phyloP scores from a whole-genome alignment of 140 eudicot species.

The Stevia rebaudiana region DNA sequence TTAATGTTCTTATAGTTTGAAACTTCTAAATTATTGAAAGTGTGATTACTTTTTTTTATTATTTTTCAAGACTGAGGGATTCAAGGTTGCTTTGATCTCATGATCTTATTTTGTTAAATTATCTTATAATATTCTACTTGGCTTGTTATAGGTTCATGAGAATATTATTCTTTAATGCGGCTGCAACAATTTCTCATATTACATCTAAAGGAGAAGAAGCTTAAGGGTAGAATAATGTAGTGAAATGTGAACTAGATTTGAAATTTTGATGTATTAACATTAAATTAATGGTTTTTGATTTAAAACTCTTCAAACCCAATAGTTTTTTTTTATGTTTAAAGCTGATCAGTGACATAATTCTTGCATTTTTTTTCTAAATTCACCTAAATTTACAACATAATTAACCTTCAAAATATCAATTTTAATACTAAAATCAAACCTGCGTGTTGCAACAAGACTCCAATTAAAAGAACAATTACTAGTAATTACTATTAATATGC shows the following conservation, averaged over 20 bases:
- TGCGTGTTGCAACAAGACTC: not conserved
- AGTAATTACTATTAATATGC: not conserved
- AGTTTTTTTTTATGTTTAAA: conserved; percentile 5
- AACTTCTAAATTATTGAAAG: not conserved
- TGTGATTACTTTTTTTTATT: not conserved
- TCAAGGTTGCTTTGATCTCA: not conserved
- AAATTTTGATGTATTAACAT: conserved; percentile 5
- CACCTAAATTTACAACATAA: not conserved
- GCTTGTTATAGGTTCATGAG: conserved; percentile 28
- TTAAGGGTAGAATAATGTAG: conserved; percentile 11
- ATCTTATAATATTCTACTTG: conserved; percentile 4
- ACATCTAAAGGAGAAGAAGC: conserved; percentile 1
- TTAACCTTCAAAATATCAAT: no score
- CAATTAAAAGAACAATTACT: no score
- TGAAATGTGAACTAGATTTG: conserved; percentile 10
- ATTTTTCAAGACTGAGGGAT: not conserved
- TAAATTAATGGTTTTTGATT: not conserved
- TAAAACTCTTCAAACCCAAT: not conserved
- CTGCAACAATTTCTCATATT: not conserved
- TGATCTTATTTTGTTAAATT: not conserved
- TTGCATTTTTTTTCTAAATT: not conserved
- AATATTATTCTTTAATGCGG: not conserved
- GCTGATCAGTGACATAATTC: not conserved
- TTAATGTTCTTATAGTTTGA: not conserved
- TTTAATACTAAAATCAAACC: no score